Percentiles rank a stretch among this genome's conserved stretches.
phyloP scores from a whole-genome alignment of 2,329 filamentous ascomycete genomes.

The Scorias spongiosa region DNA sequence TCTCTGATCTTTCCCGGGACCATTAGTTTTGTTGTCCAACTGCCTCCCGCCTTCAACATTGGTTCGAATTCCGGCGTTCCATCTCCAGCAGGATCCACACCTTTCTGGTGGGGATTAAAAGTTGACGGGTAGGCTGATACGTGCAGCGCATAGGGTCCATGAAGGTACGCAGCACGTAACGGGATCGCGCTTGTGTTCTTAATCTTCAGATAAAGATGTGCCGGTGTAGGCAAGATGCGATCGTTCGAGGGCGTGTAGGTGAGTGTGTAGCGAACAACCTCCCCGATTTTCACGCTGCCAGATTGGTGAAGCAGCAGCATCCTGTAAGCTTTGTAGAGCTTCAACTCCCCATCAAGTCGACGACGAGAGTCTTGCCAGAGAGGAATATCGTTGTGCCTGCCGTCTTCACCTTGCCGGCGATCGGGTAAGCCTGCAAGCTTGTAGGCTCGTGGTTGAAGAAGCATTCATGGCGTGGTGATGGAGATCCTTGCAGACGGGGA shows the following conservation, averaged over 20 bases:
- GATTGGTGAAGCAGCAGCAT: slow-evolving; percentile 90
- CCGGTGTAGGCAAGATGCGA: slow-evolving; percentile 74
- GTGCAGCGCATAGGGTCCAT: slow-evolving; percentile 85
- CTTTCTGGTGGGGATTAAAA: slow-evolving; percentile 71
- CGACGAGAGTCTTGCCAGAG: not conserved
- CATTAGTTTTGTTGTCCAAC: slow-evolving; percentile 64
- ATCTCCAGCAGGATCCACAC: slow-evolving; percentile 53
- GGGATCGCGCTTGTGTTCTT: slow-evolving; percentile 86
- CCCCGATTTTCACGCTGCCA: slow-evolving; percentile 84
- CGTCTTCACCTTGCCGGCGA: not conserved
- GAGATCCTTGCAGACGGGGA: too few species aligned
- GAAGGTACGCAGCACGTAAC: slow-evolving; percentile 84
- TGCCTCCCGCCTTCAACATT: slow-evolving; percentile 84
- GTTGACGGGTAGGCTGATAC: slow-evolving; percentile 70
- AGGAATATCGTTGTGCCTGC: not conserved
- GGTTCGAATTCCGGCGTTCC: slow-evolving; percentile 86
- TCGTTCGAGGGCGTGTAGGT: slow-evolving; percentile 84
- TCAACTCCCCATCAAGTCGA: not conserved
- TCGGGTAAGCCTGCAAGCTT: not conserved
- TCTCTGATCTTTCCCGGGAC: slow-evolving; percentile 67
- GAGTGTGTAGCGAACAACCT: slow-evolving; percentile 77
- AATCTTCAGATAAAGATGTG: slow-evolving; percentile 68
- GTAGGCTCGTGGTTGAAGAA: not conserved
- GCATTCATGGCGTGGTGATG: not conserved
- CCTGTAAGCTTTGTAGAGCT: slow-evolving; percentile 1